phyloP scores from a whole-genome alignment of 208 protist genomes.

The Zelonia costaricensis region DNA sequence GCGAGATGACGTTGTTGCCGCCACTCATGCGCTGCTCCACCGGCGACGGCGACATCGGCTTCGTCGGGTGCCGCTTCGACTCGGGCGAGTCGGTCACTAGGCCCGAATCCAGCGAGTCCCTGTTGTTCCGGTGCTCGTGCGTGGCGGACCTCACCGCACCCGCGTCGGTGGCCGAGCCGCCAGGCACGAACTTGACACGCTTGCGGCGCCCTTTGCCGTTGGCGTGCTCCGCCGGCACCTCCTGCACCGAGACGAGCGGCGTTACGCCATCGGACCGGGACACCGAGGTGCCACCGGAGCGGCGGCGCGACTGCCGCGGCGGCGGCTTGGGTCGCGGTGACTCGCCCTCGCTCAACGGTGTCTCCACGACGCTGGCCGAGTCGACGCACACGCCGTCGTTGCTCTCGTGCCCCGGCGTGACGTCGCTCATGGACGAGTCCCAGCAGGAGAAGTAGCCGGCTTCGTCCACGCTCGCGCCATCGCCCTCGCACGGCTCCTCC shows the following conservation, averaged over 20 bases:
- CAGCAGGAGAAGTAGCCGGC: slow-evolving; percentile 26
- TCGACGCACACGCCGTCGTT: no score
- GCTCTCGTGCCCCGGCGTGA: no score
- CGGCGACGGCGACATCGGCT: no score
- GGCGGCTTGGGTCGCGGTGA: background rate
- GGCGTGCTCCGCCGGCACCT: background rate
- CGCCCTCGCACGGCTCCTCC: slow-evolving; percentile 3
- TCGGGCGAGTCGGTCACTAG: no score
- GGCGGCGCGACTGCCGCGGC: background rate
- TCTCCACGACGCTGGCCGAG: no score
- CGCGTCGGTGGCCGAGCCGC: background rate
- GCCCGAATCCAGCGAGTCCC: no score
- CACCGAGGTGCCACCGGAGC: background rate
- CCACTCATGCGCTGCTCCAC: no score
- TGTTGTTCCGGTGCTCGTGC: no score
- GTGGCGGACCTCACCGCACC: no score
- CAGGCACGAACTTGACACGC: background rate
- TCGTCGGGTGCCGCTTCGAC: no score
- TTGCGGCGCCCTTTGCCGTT: background rate
- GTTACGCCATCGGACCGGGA: background rate
- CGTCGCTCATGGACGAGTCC: slow-evolving; percentile 9
- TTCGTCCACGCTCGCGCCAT: background rate
- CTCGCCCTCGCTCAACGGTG: background rate
- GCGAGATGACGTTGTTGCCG: no score
- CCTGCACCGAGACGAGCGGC: slow-evolving; percentile 3